Evolutionary conservation across 2,329 filamentous ascomycete genomes (phyloP).

Genomic region (Aspergillus texensis): DNA sequence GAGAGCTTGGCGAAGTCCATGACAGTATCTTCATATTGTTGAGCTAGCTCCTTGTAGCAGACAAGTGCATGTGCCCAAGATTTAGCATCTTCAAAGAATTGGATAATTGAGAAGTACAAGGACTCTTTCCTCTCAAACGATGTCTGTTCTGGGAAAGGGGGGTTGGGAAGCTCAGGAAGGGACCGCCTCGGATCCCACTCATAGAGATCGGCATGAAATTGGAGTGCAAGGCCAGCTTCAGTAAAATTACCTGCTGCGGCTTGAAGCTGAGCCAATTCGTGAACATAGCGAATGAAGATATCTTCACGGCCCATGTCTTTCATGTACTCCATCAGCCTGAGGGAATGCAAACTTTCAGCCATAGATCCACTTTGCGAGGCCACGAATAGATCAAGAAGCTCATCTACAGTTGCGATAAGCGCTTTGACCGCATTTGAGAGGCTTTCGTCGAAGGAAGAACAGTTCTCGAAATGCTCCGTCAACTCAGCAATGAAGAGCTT

Average conservation of each 20-base stretch:
- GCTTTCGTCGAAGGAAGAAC: slow-evolving; percentile 70
- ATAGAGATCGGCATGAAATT: slow-evolving; percentile 89
- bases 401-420: slow-evolving; percentile 81
- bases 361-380: slow-evolving; percentile 77
- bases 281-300: slow-evolving; percentile 94
- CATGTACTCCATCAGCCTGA: slow-evolving; percentile 93
- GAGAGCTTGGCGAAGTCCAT: slow-evolving; percentile 94
- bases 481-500: slow-evolving; percentile 91
- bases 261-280: slow-evolving; percentile 82
- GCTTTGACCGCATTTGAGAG: slow-evolving; percentile 76
- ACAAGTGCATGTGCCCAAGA: slow-evolving; percentile 87
- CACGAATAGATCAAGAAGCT: slow-evolving; percentile 86
- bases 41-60: slow-evolving; percentile 86
- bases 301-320: slow-evolving; percentile 97
- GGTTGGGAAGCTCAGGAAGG: slow-evolving; percentile 69
- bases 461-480: slow-evolving; percentile 74
- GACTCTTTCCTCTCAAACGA: slow-evolving; percentile 91
- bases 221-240: slow-evolving; percentile 85
- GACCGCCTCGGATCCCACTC: slow-evolving; percentile 78
- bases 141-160: slow-evolving; percentile 77
- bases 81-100: slow-evolving; percentile 90
- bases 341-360: slow-evolving; percentile 83
- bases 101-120: slow-evolving; percentile 93
- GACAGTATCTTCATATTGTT: slow-evolving; percentile 85
- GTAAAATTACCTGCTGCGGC: slow-evolving; percentile 74